Percentiles rank a stretch among this genome's conserved stretches.
These are phyloP conservation scores for Rutidosis leptorrhynchoides DNA, from an alignment of 129 eudicot species.

Conservation along the genomic window DNA sequence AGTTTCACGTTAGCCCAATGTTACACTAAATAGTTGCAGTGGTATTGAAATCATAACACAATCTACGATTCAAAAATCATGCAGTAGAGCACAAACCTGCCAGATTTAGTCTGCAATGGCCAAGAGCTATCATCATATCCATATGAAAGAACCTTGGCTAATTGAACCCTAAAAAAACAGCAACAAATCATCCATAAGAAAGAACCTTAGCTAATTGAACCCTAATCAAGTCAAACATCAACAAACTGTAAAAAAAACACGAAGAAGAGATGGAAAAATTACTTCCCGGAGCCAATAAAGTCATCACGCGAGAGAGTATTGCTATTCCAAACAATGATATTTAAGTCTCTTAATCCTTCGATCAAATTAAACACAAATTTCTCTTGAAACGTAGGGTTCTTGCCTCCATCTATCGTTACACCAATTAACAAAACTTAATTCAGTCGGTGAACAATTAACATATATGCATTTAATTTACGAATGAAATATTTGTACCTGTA, in stretches of 20 bases:
- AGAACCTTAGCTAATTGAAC: no score
- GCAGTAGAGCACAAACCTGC: conserved; percentile 46
- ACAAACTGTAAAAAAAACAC: conserved; percentile 1
- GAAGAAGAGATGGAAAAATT: conserved; percentile 18
- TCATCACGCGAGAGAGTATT: conserved; percentile 68
- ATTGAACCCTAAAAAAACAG: conserved; percentile 46
- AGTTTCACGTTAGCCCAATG: neutral
- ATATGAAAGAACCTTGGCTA: conserved; percentile 53
- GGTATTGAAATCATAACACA: neutral
- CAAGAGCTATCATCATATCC: conserved; percentile 74
- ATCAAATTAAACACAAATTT: conserved; percentile 61
- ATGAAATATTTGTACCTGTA: conserved; percentile 38
- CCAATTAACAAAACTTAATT: neutral
- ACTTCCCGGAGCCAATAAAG: conserved; percentile 86
- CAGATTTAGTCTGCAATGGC: conserved; percentile 63
- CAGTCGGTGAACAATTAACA: neutral
- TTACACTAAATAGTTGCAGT: neutral
- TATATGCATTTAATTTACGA: neutral
- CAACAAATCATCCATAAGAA: conserved; percentile 7
- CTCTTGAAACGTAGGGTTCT: conserved; percentile 80
- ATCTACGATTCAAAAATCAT: neutral
- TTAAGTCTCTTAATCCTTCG: conserved; percentile 77
- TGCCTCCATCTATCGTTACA: conserved; percentile 66
- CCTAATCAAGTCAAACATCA: neutral
- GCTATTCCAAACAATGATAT: conserved; percentile 77